Base-by-base conservation (phyloP, 306 rosid genomes). In the Cicer arietinum region DNA sequence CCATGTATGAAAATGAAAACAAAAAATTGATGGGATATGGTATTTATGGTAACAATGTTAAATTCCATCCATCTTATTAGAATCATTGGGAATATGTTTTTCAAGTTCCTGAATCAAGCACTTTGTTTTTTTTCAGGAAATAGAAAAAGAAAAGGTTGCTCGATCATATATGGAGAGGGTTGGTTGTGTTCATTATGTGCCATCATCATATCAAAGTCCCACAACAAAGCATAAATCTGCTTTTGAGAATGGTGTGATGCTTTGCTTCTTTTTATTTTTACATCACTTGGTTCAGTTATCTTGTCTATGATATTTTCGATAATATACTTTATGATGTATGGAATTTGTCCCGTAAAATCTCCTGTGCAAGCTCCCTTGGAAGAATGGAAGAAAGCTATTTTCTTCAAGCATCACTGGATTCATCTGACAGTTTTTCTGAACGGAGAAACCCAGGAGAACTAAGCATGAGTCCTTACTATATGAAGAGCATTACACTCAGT, bases 111-210 rank as follows among this genome's bases (percentile, higher is more conserved):
- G 3, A 25, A 25, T 25, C 30, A 25, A 25, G 30, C 73, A 42
- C 53, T 48, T 69, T 56, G 45, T 61, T 59, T 22, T 71, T 77
- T 81, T 64, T 91, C 16, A 14, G 98, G 98, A 91, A 81, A 78
- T 93, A 56, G 97, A 91, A 80, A 93, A 79, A 85, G 97, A 91
- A 91, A 93, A 85, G 88, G 88, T 88, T 76, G 92, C 96, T 65
- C 90, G 96, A 74, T 54, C 78, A 58, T 97, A 93, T 30, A 81
- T 91, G 92, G 98, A 93, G 84, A 93, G 83, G 85, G 77, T 83
- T 69, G 80, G 78, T 69, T 88, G 72, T 43, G 84, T 50, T 67
- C 84, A 79, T 25, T 73, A 90, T 75, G 66, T 83, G 40, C 71
- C 86, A 53, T 77, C 61, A 68, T 79, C 93, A 71, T 89, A 88